phyloP scores from a whole-genome alignment of 352 stramenopile genomes.

The Thalassiosira delicatula region DNA sequence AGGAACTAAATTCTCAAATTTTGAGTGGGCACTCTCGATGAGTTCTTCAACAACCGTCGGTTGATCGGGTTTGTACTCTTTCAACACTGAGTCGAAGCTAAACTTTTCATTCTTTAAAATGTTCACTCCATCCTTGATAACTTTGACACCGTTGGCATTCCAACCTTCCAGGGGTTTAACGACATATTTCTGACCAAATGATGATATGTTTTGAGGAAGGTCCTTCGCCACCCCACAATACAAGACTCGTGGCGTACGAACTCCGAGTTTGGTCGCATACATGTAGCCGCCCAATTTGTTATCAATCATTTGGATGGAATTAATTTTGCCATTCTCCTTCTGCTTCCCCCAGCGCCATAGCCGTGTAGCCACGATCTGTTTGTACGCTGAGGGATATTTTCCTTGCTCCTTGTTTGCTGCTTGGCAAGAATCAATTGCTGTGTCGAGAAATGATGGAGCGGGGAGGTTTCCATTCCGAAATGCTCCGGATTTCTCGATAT shows the following conservation, averaged over 20 bases:
- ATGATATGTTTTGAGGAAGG: constrained; percentile 15
- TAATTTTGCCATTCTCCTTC: too few species aligned
- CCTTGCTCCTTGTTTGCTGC: too few species aligned
- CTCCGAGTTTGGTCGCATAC: constrained; percentile 21
- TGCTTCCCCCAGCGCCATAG: too few species aligned
- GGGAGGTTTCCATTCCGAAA: too few species aligned
- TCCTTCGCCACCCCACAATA: constrained; percentile 31
- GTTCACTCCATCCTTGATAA: constrained; percentile 16
- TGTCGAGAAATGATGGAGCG: too few species aligned
- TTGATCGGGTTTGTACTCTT: constrained; percentile 7
- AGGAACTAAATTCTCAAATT: constrained; percentile 7
- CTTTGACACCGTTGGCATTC: constrained; percentile 8
- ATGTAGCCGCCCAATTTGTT: constrained; percentile 28
- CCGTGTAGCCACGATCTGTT: too few species aligned
- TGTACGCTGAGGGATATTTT: too few species aligned
- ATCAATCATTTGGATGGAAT: too few species aligned
- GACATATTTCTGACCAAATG: constrained; percentile 24
- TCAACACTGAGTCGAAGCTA: constrained; percentile 5
- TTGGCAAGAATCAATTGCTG: too few species aligned
- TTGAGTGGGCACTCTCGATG: constrained; percentile 23
- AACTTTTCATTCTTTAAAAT: constrained; percentile 9
- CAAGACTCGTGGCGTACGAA: constrained; percentile 20
- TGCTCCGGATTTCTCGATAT: too few species aligned
- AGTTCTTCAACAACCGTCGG: constrained; percentile 24
- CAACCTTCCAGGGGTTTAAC: constrained; percentile 20